Percentiles rank a stretch among this genome's conserved stretches.
phyloP scores from a whole-genome alignment of 805 yeast genomes.

The Starmera dryadoides region DNA sequence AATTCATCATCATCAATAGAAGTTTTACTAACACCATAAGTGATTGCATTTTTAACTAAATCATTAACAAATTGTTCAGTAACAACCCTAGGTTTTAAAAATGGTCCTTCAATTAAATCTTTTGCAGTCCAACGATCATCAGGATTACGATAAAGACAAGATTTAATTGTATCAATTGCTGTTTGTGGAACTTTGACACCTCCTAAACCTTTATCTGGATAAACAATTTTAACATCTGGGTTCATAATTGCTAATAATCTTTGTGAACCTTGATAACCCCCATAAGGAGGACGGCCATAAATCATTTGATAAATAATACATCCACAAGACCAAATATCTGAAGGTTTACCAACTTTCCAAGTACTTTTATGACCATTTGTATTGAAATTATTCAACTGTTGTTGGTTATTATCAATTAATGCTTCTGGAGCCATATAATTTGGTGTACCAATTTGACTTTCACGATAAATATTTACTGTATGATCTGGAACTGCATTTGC shows the following conservation, averaged over 20 bases:
- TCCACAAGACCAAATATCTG: conserved; percentile 98
- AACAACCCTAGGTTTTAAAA: conserved; percentile 69
- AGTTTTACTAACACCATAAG: conserved; percentile 53
- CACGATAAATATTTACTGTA: conserved; percentile 84
- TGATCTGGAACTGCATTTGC: conserved; percentile 93
- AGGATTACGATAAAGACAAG: conserved; percentile 71
- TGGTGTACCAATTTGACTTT: conserved; percentile 90
- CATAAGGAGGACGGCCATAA: conserved; percentile 90
- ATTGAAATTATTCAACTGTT: conserved; percentile 14
- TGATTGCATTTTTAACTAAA: conserved; percentile 69
- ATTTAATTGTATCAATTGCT: conserved; percentile 62
- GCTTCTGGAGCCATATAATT: conserved; percentile 99
- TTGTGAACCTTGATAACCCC: conserved; percentile 66
- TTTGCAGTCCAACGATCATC: conserved; percentile 54
- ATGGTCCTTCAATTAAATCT: conserved; percentile 54
- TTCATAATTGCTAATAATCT: conserved; percentile 80
- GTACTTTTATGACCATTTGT: conserved; percentile 18
- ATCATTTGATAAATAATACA: conserved; percentile 94
- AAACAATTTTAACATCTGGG: conserved; percentile 65
- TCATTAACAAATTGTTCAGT: conserved; percentile 60
- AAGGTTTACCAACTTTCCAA: conserved; percentile 86
- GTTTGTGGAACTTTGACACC: conserved; percentile 59
- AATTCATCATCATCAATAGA: conserved; percentile 36
- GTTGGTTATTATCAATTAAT: conserved; percentile 48
- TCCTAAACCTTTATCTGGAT: conserved; percentile 56